Base-by-base conservation (phyloP, 176 grass and related monocot species). In the Poa annua region DNA sequence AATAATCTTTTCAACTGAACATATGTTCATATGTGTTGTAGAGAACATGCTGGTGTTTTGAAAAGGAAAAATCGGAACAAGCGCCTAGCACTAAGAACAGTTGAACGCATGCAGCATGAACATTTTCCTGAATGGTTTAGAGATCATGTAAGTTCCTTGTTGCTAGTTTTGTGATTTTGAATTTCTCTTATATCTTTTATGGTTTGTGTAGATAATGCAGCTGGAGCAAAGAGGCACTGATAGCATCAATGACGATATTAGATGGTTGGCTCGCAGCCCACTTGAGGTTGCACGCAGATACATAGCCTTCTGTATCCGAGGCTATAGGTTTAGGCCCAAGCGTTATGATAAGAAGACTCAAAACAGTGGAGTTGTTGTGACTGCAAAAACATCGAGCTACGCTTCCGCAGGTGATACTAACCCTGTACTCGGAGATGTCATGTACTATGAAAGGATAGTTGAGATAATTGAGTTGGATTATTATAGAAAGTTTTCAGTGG, bases 401-500 rank as follows among this genome's bases (percentile, higher is more conserved):
- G 63, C 63, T 19, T 74, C 4, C 8, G 41, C 42, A 3, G 39
- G 48, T 75, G 48, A 75, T 75, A 34, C 49, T 75, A 75, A 53
- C 16, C 72, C 48, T 75, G 45, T 85, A 48, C 26, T 70, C 17
- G 65, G 75, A 66, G 49, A 71, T 86, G 29, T 71, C 67, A 80
- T 53, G 50, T 80, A 80, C 39, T 86, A 47, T 72, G 75, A 75
- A 21, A 72, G 32, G 61, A 17, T 86, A 11, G 29, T 33, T 47
- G 84, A 86, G 6, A 73, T 86, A 20, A 80, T 86, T 36, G 47
- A 80, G 29, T 29, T 79, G 24, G 69, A 53, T 56, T 79, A 59
- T 25, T 73, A 32, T 16, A 12, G 76, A 80, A 11, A 12, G 1
- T 56, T 80, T 60, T 70, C 8, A 9, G 49, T 86, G 36, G 45